A percentile compares a stretch with the other conserved stretches of the same genome.
These are phyloP conservation scores for Stevia rebaudiana DNA, from an alignment of 140 eudicot species.

Conservation along the genomic window DNA sequence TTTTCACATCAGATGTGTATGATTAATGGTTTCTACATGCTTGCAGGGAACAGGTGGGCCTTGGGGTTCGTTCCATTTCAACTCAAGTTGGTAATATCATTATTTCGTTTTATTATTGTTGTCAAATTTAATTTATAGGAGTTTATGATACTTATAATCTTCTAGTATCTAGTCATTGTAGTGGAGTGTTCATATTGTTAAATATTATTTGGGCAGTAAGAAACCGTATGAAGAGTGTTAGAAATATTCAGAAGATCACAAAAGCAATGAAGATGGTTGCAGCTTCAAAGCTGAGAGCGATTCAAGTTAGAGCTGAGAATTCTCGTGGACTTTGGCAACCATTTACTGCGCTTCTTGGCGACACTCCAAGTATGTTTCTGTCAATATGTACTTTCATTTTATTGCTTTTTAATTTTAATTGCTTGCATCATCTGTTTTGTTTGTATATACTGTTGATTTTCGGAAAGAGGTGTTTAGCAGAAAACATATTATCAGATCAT, in stretches of 20 bases:
- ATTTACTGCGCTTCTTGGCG: slow-evolving; percentile 97
- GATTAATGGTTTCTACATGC: not conserved
- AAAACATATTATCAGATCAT: not conserved
- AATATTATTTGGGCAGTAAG: slow-evolving; percentile 48
- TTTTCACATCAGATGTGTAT: not conserved
- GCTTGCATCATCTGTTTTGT: not conserved
- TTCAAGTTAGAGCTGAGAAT: slow-evolving; percentile 85
- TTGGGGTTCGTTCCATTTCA: slow-evolving; percentile 79
- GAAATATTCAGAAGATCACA: slow-evolving; percentile 89
- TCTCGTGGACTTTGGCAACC: slow-evolving; percentile 99
- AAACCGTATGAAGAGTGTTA: slow-evolving; percentile 96
- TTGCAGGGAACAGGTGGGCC: slow-evolving; percentile 59
- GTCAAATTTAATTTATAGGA: not conserved
- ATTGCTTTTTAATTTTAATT: not conserved
- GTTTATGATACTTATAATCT: not conserved
- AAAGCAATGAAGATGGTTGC: slow-evolving; percentile 99
- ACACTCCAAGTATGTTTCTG: slow-evolving; percentile 68
- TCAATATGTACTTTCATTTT: not conserved
- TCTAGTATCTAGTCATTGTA: not conserved
- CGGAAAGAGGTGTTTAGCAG: not conserved
- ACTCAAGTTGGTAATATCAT: slow-evolving; percentile 75
- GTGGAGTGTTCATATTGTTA: slow-evolving; percentile 14
- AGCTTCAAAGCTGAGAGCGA: slow-evolving; percentile 94
- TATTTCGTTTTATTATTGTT: not conserved
- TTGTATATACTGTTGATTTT: not conserved